phyloP scores from a whole-genome alignment of 1,284 basidiomycete species.

The Puccinia hordei region DNA sequence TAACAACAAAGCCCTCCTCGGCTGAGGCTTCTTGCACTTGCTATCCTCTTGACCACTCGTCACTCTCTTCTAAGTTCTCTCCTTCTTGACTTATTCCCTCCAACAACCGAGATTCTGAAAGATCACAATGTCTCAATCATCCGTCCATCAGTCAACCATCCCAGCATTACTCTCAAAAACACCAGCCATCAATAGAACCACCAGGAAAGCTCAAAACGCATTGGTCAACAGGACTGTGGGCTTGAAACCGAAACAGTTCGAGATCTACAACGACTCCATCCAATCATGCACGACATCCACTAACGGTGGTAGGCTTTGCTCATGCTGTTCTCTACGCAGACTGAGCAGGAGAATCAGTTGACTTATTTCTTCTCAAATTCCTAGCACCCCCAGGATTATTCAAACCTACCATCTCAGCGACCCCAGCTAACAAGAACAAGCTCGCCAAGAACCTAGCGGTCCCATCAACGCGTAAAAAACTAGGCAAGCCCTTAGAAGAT shows the following conservation, averaged over 20 bases:
- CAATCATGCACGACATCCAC: not conserved
- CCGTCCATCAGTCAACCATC: not conserved
- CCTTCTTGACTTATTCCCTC: not conserved
- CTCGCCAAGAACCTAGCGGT: not conserved
- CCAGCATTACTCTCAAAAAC: not conserved
- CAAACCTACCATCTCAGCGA: slow-evolving; percentile 5
- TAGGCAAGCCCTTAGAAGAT: not conserved
- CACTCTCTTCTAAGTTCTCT: not conserved
- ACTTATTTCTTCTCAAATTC: no score
- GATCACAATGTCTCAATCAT: not conserved
- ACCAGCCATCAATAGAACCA: not conserved
- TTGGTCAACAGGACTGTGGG: not conserved
- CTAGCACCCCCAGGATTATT: not conserved
- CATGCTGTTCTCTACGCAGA: not conserved
- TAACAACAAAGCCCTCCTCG: no score
- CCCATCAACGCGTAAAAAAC: slow-evolving; percentile 3
- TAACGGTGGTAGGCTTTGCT: not conserved
- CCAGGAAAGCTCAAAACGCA: not conserved
- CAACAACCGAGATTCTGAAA: not conserved
- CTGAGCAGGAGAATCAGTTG: no score
- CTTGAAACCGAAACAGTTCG: not conserved
- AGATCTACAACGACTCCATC: slow-evolving; percentile 15
- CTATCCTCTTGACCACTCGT: no score
- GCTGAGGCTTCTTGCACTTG: no score
- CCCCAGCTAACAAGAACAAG: not conserved